Base-by-base conservation (phyloP, 225 moss, liverwort and hornwort genomes). In the Lunularia cruciata region DNA sequence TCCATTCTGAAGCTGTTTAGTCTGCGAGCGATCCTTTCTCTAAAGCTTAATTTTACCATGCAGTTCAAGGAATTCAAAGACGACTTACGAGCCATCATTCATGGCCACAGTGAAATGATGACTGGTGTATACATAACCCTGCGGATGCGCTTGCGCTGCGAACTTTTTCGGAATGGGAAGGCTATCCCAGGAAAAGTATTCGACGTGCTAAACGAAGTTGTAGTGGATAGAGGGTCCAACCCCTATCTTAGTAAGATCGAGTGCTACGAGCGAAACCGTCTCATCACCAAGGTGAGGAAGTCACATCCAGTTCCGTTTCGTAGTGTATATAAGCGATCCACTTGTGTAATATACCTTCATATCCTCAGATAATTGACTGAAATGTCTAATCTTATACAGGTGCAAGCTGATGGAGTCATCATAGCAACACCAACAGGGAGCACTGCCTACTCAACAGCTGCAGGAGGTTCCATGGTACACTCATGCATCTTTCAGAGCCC, bases 181-280 rank as follows among this genome's bases (percentile, higher is more conserved):
- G 83, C 92, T 19, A 80, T 90, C 53, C 88, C 95, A 32, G 92
- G 90, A 1, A 96, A 96, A 73, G 82, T 96, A 0, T 96, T 92
- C 43, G 95, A 96, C 55, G 95, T 96, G 8, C 78, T 96, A 25
- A 96, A 96, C 47, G 95, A 96, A 82, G 92, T 96, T 22, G 95
- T 96, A 18, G 87, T 96, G 57, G 95, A 96, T 63, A 85, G 92
- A 15, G 95, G 92, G 2, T 96, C 95, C 10, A 96, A 89, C 57
- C 95, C 95, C 16, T 96, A 96, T 45, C 87, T 96, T 19, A 92
- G 90, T 79, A 96, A 90, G 67, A 90, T 96, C 36, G 92, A 92
- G 81, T 96, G 95, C 74, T 96, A 88, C 18, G 92, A 96, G 48
- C 90, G 90, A 51, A 88, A 88, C 67, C 87, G 86, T 37, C 90